These are phyloP conservation scores for Linum usitatissimum DNA, from an alignment of 345 rosid species.

Conservation along the genomic window DNA sequence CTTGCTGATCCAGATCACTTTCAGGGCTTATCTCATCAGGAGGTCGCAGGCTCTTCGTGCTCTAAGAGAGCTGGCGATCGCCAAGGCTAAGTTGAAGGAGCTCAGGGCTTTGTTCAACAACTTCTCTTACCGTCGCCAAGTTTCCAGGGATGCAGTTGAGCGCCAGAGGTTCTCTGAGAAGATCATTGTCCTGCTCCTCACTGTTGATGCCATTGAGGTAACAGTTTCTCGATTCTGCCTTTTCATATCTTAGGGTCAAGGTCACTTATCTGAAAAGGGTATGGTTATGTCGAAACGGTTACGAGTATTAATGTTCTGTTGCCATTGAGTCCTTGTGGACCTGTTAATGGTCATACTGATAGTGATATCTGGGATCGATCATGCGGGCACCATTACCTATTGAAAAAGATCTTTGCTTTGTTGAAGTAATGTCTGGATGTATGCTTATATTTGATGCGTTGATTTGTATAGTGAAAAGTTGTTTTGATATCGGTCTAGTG, in stretches of 20 bases:
- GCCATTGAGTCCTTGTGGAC: too few relatives aligned
- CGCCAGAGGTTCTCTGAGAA: constrained; percentile 70
- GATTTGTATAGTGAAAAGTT: too few relatives aligned
- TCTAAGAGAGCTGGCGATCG: constrained; percentile 80
- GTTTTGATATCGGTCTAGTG: too few relatives aligned
- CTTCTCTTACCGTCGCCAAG: constrained; percentile 64
- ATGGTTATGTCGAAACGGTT: too few relatives aligned
- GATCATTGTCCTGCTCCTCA: constrained; percentile 85
- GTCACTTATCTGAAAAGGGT: not conserved
- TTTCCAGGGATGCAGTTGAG: constrained; percentile 71
- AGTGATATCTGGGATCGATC: too few relatives aligned
- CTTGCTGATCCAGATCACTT: constrained; percentile 63
- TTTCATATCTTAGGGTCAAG: not conserved
- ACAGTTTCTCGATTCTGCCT: not conserved
- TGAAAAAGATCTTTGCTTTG: too few relatives aligned
- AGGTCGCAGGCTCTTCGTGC: constrained; percentile 77
- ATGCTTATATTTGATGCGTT: too few relatives aligned
- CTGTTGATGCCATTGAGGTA: constrained; percentile 97
- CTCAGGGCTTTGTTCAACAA: constrained; percentile 65
- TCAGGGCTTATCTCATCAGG: constrained; percentile 69
- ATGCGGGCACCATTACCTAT: too few relatives aligned
- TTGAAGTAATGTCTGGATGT: too few relatives aligned
- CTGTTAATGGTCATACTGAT: too few relatives aligned
- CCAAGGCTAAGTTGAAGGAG: constrained; percentile 87
- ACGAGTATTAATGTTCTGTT: too few relatives aligned